Evolutionary conservation across 2,329 filamentous ascomycete species (phyloP), one percentile per base, ranked within the genome.

Genomic region (Calonectria hongkongensis): DNA sequence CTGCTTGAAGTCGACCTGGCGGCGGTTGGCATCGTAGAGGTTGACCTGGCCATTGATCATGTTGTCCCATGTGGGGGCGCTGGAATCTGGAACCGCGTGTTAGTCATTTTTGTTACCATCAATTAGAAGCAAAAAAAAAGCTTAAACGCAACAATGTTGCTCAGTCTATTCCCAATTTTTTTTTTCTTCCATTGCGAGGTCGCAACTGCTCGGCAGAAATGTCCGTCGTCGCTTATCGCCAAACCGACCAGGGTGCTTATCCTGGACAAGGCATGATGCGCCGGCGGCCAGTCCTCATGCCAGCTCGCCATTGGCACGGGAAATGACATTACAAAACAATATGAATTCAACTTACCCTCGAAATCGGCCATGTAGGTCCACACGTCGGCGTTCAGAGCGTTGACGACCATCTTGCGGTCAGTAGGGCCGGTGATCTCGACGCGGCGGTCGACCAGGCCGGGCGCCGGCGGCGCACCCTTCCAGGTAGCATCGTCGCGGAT

Each of bases 351-450:
- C 90, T 81, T 85, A 97, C 96, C 96, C 87, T 99, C 97, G 79
- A 99, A 98, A 86, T 99, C 97, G 60, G 97, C 97, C 97, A 99
- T 99, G 82, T 98, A 99, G 70, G 96, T 98, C 94, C 94, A 98
- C 28, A 98, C 97, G 81, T 98, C 91, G 56, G 96, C 93, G 86
- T 98, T 99, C 83, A 98, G 83, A 12, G 97, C 97, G 84, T 99
- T 99, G 75, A 98, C 95, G 60, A 98, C 95, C 97, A 99, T 99
- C 91, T 98, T 99, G 79, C 97, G 91, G 86, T 98, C 97, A 8
- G 96, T 98, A 1, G 97, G 97, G 10, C 97, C 97, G 6, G 97
- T 99, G 82, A 98, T 99, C 88, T 99, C 97, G 39, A 98, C 94
- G 74, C 97, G 92, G 77, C 97, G 93, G 87, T 99, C 97, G 54